phyloP scores from a whole-genome alignment of 768 basidiomycete species.

The Lactifluus pinguis region DNA sequence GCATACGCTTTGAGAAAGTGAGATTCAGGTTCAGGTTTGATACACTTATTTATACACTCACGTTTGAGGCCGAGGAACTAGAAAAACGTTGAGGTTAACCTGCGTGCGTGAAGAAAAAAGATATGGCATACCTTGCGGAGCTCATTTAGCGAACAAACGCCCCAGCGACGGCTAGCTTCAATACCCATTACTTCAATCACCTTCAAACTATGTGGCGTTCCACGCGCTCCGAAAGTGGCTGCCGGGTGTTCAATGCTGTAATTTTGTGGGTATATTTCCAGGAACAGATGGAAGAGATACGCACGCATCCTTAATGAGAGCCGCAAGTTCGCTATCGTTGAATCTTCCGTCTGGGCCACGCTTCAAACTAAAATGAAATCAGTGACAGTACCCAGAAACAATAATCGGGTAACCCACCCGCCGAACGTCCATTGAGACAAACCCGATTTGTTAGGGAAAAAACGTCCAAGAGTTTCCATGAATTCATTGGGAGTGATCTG shows the following conservation, averaged over 20 bases:
- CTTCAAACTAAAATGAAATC: conserved; percentile 35
- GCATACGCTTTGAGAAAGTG: conserved; percentile 41
- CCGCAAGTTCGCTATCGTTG: conserved; percentile 62
- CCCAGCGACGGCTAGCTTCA: conserved; percentile 66
- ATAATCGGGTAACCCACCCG: conserved; percentile 30
- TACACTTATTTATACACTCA: conserved; percentile 26
- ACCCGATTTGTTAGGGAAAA: conserved; percentile 36
- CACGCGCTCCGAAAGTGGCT: conserved; percentile 64
- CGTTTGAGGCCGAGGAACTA: conserved; percentile 72
- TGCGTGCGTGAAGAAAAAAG: neutral
- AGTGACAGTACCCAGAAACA: neutral
- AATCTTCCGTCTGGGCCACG: conserved; percentile 50
- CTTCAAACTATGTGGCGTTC: conserved; percentile 62
- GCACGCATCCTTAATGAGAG: conserved; percentile 57
- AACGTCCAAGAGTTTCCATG: conserved; percentile 33
- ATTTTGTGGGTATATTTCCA: neutral
- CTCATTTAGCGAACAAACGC: conserved; percentile 76
- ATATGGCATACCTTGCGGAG: conserved; percentile 50
- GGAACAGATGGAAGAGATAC: conserved; percentile 22
- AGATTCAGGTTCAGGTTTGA: neutral
- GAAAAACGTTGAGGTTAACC: neutral
- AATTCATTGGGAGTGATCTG: conserved; percentile 43
- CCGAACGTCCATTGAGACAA: conserved; percentile 60
- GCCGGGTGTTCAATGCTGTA: conserved; percentile 63
- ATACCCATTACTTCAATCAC: conserved; percentile 83